phyloP scores from a whole-genome alignment of 805 yeast genomes.

The Metahyphopichia silvanorum region DNA sequence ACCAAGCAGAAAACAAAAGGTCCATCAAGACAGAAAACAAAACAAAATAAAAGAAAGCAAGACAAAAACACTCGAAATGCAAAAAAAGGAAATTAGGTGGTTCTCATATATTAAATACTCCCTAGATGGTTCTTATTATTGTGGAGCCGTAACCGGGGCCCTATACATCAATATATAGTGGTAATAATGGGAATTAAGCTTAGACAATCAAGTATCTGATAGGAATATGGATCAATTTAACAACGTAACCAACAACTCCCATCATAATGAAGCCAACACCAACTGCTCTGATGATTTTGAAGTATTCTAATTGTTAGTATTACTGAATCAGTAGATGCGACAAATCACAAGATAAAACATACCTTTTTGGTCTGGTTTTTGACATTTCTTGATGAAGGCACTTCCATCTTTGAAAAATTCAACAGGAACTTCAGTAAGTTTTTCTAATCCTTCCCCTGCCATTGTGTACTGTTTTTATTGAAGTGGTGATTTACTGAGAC shows the following conservation, averaged over 20 bases:
- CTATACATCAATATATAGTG: too few species aligned
- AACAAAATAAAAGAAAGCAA: too few species aligned
- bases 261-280: constrained; percentile 96
- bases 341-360: constrained; percentile 19
- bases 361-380: constrained; percentile 86
- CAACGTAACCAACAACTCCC: constrained; percentile 96
- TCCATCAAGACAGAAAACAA: too few species aligned
- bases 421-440: constrained; percentile 79
- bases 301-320: constrained; percentile 60
- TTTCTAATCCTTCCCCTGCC: constrained; percentile 65
- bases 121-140: too few species aligned
- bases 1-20: too few species aligned
- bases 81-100: too few species aligned
- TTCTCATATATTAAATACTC: too few species aligned
- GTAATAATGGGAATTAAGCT: too few species aligned
- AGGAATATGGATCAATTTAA: constrained; percentile 92
- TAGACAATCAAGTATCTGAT: constrained; percentile 92
- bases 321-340: constrained; percentile 8
- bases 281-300: constrained; percentile 88
- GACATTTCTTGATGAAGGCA: constrained; percentile 85
- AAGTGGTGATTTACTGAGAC: too few species aligned
- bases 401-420: constrained; percentile 91
- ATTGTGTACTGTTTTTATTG: constrained; percentile 13
- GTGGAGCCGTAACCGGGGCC: too few species aligned
- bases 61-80: too few species aligned